Evolutionary conservation across 1,139 yeast genomes (phyloP).

Genomic region (Magnusiomyces ingens): DNA sequence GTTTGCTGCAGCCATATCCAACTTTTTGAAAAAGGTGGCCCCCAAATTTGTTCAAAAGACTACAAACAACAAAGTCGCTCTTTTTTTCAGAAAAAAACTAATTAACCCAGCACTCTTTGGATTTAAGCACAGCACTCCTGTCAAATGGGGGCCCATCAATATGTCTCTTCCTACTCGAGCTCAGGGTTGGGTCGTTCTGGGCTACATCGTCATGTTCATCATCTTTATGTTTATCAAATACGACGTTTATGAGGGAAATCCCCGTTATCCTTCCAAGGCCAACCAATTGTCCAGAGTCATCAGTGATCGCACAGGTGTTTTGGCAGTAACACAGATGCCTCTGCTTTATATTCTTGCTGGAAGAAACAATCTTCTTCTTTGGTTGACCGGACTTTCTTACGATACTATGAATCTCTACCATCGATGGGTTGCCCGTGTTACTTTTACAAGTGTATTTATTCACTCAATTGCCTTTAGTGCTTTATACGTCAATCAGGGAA

Average conservation of each 20-base stretch:
- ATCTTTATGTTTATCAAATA: constrained; percentile 29
- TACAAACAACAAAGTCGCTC: constrained; percentile 6
- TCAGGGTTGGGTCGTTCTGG: constrained; percentile 45
- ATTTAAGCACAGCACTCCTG: constrained; percentile 22
- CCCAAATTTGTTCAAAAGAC: constrained; percentile 8
- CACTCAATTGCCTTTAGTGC: constrained; percentile 24
- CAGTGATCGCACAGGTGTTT: constrained; percentile 53
- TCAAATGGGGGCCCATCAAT: constrained; percentile 22
- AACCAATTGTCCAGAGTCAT: constrained; percentile 26
- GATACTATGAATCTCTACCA: constrained; percentile 55
- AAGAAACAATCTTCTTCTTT: constrained; percentile 51
- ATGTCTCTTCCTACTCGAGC: constrained; percentile 52
- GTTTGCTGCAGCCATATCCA: constrained; percentile 18
- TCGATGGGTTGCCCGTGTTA: constrained; percentile 51
- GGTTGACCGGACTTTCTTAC: constrained; percentile 55
- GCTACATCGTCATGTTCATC: constrained; percentile 42
- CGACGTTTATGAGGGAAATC: constrained; percentile 8
- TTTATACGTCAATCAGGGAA: neutral
- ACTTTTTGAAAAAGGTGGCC: constrained; percentile 13
- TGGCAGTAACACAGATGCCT: constrained; percentile 50
- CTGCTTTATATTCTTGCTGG: constrained; percentile 53
- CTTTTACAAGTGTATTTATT: constrained; percentile 38
- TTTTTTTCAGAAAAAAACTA: constrained; percentile 11
- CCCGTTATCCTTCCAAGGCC: neutral
- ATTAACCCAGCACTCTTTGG: constrained; percentile 31